Conservation (phyloP, 371 early-diverging fungal species). For the Rhizomucor pusillus region DNA sequence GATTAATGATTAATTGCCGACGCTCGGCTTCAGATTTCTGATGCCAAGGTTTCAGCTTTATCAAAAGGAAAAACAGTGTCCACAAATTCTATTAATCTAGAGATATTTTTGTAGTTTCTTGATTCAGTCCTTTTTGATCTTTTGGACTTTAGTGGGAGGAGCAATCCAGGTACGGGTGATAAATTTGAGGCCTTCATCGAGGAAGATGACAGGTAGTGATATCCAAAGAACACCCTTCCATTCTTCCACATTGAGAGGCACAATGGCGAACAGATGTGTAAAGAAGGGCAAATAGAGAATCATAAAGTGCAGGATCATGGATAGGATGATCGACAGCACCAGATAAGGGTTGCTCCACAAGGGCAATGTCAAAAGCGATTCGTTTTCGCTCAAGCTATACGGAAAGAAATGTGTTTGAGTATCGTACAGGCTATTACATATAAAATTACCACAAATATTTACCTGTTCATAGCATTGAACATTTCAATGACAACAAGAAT, state of each 20-base stretch:
- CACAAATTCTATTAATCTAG: too few species aligned
- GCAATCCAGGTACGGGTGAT: slow-evolving; percentile 67
- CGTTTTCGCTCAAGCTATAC: slow-evolving; percentile 83
- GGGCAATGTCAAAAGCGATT: slow-evolving; percentile 86
- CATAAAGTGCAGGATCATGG: slow-evolving; percentile 91
- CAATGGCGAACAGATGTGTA: slow-evolving; percentile 80
- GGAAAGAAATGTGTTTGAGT: not conserved
- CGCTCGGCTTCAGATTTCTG: too few species aligned
- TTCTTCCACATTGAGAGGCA: slow-evolving; percentile 81
- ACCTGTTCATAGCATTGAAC: slow-evolving; percentile 70
- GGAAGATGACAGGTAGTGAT: slow-evolving; percentile 84
- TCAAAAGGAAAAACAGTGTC: too few species aligned
- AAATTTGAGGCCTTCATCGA: slow-evolving; percentile 93
- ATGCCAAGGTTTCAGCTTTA: too few species aligned
- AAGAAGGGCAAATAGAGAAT: slow-evolving; percentile 91
- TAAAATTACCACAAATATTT: slow-evolving; percentile 7
- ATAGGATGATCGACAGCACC: slow-evolving; percentile 77
- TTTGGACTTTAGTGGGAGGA: slow-evolving; percentile 32
- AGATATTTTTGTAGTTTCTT: too few species aligned
- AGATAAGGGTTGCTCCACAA: slow-evolving; percentile 90
- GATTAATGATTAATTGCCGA: too few species aligned
- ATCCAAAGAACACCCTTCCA: slow-evolving; percentile 92
- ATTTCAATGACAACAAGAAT: slow-evolving; percentile 96
- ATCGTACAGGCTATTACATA: not conserved
- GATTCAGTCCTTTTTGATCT: slow-evolving; percentile 6